Evolutionary conservation across 176 grass and related monocot genomes (phyloP).

Genomic region (Leersia perrieri): DNA sequence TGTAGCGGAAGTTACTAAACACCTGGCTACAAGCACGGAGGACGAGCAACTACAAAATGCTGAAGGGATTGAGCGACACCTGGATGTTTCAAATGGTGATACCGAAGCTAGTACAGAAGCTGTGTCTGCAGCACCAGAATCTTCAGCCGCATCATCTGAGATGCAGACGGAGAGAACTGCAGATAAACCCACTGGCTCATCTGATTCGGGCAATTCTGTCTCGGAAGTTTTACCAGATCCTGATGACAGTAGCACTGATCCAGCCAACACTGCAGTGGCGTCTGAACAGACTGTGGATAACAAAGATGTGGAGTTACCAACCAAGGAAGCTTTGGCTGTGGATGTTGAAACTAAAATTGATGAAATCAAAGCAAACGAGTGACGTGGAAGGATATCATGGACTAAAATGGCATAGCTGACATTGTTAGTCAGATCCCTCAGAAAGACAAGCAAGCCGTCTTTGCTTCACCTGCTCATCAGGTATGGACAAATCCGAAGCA

Average conservation of each 20-base stretch:
- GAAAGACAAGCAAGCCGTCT: constrained; percentile 27
- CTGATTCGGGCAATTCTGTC: constrained; percentile 12
- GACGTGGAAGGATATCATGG: constrained; percentile 10
- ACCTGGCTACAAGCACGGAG: constrained; percentile 25
- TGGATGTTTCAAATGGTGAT: constrained; percentile 28
- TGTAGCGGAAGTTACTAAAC: constrained; percentile 31
- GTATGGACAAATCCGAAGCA: constrained; percentile 16
- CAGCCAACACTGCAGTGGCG: background rate
- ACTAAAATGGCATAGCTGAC: constrained; percentile 32
- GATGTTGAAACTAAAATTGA: constrained; percentile 29
- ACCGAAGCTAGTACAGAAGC: constrained; percentile 39
- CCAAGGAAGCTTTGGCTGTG: constrained; percentile 17
- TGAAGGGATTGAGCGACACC: constrained; percentile 15
- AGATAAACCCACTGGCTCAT: constrained; percentile 6
- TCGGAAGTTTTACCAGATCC: constrained; percentile 24
- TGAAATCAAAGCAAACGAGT: constrained; percentile 32
- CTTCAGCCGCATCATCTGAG: constrained; percentile 20
- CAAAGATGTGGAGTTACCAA: constrained; percentile 14
- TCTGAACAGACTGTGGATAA: constrained; percentile 15
- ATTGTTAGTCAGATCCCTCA: constrained; percentile 23
- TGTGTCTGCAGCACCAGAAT: constrained; percentile 26
- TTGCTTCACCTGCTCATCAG: constrained; percentile 36
- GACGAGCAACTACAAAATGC: constrained; percentile 36
- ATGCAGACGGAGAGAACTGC: constrained; percentile 10
- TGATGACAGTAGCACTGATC: constrained; percentile 27